These are phyloP conservation scores for Paspalum notatum DNA, from an alignment of 176 grass and related monocot species.

Conservation along the genomic window DNA sequence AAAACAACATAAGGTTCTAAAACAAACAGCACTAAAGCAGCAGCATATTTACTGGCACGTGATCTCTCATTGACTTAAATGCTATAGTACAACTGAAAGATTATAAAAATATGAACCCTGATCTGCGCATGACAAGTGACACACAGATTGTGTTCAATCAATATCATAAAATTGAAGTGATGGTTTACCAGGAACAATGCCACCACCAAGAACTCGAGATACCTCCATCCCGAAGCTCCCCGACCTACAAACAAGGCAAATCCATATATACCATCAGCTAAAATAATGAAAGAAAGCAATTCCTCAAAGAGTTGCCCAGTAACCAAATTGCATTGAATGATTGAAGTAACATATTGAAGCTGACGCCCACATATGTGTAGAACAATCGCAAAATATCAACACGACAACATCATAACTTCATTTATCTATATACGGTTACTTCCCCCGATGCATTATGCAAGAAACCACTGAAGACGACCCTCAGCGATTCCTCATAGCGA, in stretches of 20 bases:
- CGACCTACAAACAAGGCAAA: conserved; percentile 47
- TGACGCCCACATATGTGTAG: neutral
- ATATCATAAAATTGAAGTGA: conserved; percentile 13
- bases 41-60: neutral
- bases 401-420: neutral
- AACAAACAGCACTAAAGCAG: neutral
- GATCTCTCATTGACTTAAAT: neutral
- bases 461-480: neutral
- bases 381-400: neutral
- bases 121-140: neutral
- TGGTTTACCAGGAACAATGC: conserved; percentile 84
- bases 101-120: conserved; percentile 6
- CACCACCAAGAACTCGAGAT: conserved; percentile 82
- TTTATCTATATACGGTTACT: neutral
- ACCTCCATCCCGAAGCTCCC: conserved; percentile 81
- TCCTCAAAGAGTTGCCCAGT: neutral
- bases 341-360: neutral
- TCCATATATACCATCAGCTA: neutral
- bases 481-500: neutral
- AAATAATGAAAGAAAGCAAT: conserved; percentile 20
- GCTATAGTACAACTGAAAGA: neutral
- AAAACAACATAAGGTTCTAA: neutral
- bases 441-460: neutral
- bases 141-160: neutral
- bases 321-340: neutral